Evolutionary conservation across 2,329 filamentous ascomycete species (phyloP), one percentile per base, ranked within the genome.

Genomic region (Cladosporium halotolerans): DNA sequence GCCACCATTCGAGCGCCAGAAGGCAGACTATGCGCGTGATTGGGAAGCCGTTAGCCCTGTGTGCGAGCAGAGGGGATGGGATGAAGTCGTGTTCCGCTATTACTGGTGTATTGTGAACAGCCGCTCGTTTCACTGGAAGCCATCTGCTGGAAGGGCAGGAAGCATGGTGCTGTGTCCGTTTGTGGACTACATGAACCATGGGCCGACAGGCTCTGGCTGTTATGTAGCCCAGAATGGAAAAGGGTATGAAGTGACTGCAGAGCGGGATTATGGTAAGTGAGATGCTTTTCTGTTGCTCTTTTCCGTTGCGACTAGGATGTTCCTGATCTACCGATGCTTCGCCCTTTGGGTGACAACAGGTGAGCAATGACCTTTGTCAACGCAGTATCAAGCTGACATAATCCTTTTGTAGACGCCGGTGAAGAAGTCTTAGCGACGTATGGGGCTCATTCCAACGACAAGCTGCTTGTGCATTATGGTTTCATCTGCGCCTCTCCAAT

Each of bases 371-470:
- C 10, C 18, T 3, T 23, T 41, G 46, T 11, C 14, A 28, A 28
- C 16, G 14, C 14, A 19, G 7, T 28, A 28, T 7, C 23, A 23
- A 19, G 28, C 48, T 38, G 16, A 51, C 32, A 9, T 18, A 19
- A 16, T 31, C 34, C 19, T 23, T 10, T 11, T 33, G n/a, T 31
- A 69, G 67, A 65, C 1, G 61, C 67, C 2, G 83, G 82, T 8
- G 80, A 86, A 16, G 86, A 90, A 69, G 71, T 91, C 1, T 80
- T 78, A 55, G 81, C 87, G 23, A 82, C 79, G 28, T 91, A 91
- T 61, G 87, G 87, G 3, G 67, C 76, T 1, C 86, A 90, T 65
- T 78, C 78, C 28, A 88, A 88, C 57, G 86, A 90, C 63, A 86
- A 87, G 59, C 70, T 90, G 14, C 76, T 90, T 2, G 78, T 81